These are phyloP conservation scores for Talaromyces sp. DNA, from an alignment of 2,329 filamentous ascomycete species.

Conservation along the genomic window DNA sequence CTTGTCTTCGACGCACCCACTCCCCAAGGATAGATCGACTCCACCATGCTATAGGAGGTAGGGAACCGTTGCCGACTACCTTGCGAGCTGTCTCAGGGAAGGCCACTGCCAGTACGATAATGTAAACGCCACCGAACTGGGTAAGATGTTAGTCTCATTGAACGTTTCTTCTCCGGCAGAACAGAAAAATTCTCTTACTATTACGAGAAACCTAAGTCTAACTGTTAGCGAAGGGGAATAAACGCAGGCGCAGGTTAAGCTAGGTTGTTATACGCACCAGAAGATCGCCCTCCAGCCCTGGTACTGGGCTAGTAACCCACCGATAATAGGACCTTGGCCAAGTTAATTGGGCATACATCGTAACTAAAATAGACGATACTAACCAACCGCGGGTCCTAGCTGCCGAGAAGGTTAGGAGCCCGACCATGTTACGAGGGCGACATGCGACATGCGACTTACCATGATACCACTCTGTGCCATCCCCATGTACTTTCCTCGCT, in stretches of 20 bases:
- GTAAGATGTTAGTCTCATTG: not conserved
- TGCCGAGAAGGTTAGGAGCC: not conserved
- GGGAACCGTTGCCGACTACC: slow-evolving; percentile 32
- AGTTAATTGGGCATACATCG: slow-evolving; percentile 17
- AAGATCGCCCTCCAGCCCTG: slow-evolving; percentile 39
- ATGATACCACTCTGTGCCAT: slow-evolving; percentile 17
- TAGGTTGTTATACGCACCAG: slow-evolving; percentile 38
- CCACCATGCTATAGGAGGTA: slow-evolving; percentile 31
- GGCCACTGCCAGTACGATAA: slow-evolving; percentile 28
- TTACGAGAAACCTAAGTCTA: slow-evolving; percentile 4
- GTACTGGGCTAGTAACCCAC: slow-evolving; percentile 30
- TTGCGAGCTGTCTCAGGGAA: slow-evolving; percentile 34
- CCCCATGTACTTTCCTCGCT: slow-evolving; percentile 38
- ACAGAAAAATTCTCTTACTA: not conserved
- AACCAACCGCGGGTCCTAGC: not conserved
- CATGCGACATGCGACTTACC: not conserved
- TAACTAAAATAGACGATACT: not conserved
- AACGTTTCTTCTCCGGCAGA: not conserved
- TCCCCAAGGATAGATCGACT: slow-evolving; percentile 22
- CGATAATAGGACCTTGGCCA: slow-evolving; percentile 30
- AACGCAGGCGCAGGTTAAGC: not conserved
- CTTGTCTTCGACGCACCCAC: slow-evolving; percentile 14
- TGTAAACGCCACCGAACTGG: slow-evolving; percentile 29
- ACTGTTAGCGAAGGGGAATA: not conserved
- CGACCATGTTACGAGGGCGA: not conserved